A percentile compares a stretch with the other conserved stretches of the same genome.
Evolutionary conservation across 352 stramenopile species (phyloP).

Genomic region (Elongisporangium undulatum): DNA sequence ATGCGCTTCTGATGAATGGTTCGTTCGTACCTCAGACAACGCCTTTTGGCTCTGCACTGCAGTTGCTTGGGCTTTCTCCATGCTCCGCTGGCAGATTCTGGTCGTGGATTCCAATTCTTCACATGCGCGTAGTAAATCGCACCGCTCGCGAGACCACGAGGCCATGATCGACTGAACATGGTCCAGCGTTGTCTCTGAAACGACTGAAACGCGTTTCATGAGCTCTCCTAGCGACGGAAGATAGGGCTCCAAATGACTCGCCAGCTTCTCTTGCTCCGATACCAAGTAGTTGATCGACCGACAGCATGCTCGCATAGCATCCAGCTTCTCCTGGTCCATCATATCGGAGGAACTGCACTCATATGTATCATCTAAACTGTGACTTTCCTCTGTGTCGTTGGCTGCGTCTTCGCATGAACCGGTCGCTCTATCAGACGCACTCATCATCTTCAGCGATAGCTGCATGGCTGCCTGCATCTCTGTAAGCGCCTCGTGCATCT

Average conservation of each 20-base stretch:
- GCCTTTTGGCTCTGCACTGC: slow-evolving; percentile 14
- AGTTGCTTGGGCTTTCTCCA: slow-evolving; percentile 28
- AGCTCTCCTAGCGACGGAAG: slow-evolving; percentile 13
- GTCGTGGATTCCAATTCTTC: slow-evolving; percentile 25
- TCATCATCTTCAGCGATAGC: slow-evolving; percentile 9
- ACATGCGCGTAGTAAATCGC: slow-evolving; percentile 23
- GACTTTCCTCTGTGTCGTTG: not conserved
- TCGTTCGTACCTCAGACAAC: slow-evolving; percentile 20
- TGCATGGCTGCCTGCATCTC: slow-evolving; percentile 34
- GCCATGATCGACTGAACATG: slow-evolving; percentile 11
- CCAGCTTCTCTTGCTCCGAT: not conserved
- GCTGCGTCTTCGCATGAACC: not conserved
- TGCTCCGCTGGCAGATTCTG: slow-evolving; percentile 25
- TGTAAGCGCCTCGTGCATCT: slow-evolving; percentile 19
- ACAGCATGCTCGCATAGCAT: slow-evolving; percentile 16
- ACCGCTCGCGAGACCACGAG: slow-evolving; percentile 36
- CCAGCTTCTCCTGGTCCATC: slow-evolving; percentile 10
- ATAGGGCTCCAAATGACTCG: slow-evolving; percentile 1
- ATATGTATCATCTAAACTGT: not conserved
- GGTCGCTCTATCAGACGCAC: not conserved
- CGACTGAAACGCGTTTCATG: slow-evolving; percentile 5
- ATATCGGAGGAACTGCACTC: slow-evolving; percentile 3
- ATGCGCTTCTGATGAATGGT: not conserved
- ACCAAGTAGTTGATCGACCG: slow-evolving; percentile 12
- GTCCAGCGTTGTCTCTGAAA: slow-evolving; percentile 7